Evolutionary conservation across 202 grass and related monocot species (phyloP).

Genomic region (Zoysia matrella): DNA sequence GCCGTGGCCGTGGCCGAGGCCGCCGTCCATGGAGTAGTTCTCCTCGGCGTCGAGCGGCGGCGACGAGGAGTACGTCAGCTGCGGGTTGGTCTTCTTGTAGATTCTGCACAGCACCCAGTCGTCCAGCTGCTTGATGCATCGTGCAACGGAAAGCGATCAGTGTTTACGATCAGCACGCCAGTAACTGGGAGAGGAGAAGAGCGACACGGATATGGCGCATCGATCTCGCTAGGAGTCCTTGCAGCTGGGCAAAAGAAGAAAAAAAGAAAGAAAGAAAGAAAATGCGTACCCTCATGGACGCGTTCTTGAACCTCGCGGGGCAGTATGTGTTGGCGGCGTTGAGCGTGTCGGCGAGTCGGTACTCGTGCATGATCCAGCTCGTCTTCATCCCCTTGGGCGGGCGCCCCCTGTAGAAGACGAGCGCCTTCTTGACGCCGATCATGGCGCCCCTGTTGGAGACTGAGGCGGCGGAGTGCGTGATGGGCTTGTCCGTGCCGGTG

Average conservation of each 20-base stretch:
- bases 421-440: slow-evolving; percentile 82
- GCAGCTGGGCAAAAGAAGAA: neutral
- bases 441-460: slow-evolving; percentile 2
- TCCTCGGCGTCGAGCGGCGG: slow-evolving; percentile 19
- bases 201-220: neutral
- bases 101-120: slow-evolving; percentile 68
- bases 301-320: slow-evolving; percentile 45
- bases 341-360: slow-evolving; percentile 50
- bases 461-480: slow-evolving; percentile 29
- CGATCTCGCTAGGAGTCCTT: neutral
- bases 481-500: slow-evolving; percentile 88
- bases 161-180: slow-evolving; percentile 25
- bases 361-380: slow-evolving; percentile 80
- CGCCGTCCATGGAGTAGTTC: slow-evolving; percentile 26
- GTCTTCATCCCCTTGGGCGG: slow-evolving; percentile 74
- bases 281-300: slow-evolving; percentile 75
- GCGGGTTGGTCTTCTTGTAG: slow-evolving; percentile 37
- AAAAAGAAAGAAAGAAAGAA: too few species aligned
- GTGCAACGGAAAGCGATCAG: neutral
- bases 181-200: slow-evolving; percentile 19
- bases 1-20: neutral
- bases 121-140: slow-evolving; percentile 54
- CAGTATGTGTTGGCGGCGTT: slow-evolving; percentile 35
- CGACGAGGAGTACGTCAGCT: slow-evolving; percentile 31
- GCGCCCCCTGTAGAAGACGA: slow-evolving; percentile 77